These are phyloP conservation scores for Ceratocystiopsis sp. DNA, from an alignment of 2,329 filamentous ascomycete species.

Conservation along the genomic window DNA sequence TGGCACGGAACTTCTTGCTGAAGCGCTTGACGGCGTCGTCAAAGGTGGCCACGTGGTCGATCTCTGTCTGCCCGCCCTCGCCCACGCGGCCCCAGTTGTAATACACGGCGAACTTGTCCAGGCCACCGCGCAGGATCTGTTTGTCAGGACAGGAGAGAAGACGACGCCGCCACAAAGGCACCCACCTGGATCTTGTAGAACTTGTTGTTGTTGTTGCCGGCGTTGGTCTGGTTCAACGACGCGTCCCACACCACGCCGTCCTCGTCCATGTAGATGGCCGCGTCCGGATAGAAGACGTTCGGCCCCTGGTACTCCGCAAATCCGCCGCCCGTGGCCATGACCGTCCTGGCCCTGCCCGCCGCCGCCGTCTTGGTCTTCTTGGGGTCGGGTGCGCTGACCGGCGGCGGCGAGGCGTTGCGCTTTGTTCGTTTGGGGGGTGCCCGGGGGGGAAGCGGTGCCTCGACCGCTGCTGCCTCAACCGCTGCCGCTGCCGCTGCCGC, in stretches of 20 bases:
- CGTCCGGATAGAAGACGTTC: conserved; percentile 17
- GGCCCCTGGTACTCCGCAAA: conserved; percentile 4
- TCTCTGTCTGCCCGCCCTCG: conserved; percentile 32
- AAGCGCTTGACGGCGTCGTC: conserved; percentile 31
- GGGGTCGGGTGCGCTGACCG: conserved; percentile 3
- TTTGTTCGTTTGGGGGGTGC: too few relatives aligned
- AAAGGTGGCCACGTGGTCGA: conserved; percentile 25
- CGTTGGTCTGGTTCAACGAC: conserved; percentile 61
- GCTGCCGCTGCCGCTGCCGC: background rate
- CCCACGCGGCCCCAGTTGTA: conserved; percentile 70
- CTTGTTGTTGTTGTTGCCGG: conserved; percentile 60
- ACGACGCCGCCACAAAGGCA: background rate
- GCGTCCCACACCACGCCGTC: conserved; percentile 59
- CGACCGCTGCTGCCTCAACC: background rate
- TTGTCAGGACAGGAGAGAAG: background rate
- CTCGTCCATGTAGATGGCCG: conserved; percentile 48
- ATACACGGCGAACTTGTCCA: conserved; percentile 41
- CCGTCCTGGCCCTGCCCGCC: background rate
- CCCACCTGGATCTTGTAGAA: conserved; percentile 59
- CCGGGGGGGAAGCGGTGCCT: too few relatives aligned
- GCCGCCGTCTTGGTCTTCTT: conserved; percentile 1
- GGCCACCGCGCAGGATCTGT: conserved; percentile 25
- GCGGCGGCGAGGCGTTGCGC: background rate
- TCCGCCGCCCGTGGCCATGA: background rate
- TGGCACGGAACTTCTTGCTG: conserved; percentile 44